These are phyloP conservation scores for Lignosus rhinocerotis DNA, from an alignment of 1,284 basidiomycete species.

Conservation along the genomic window DNA sequence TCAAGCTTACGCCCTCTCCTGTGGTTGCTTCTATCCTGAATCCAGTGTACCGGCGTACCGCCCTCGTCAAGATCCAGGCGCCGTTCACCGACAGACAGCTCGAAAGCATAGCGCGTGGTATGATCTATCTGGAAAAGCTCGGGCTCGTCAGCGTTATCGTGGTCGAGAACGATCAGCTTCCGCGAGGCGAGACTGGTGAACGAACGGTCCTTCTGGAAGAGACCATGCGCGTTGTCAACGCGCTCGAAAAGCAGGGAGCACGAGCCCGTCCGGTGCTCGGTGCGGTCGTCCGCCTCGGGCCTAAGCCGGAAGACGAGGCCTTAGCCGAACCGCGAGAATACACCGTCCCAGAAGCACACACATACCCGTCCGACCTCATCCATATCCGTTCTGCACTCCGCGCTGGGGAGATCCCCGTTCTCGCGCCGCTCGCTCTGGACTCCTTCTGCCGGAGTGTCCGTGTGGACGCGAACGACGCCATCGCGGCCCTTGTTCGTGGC, in stretches of 20 bases:
- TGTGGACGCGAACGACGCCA: conserved; percentile 88
- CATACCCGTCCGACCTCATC: conserved; percentile 73
- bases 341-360: conserved; percentile 71
- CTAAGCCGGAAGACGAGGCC: conserved; percentile 59
- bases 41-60: conserved; percentile 81
- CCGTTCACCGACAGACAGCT: conserved; percentile 96
- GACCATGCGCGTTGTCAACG: conserved; percentile 82
- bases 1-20: conserved; percentile 42
- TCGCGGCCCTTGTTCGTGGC: conserved; percentile 85
- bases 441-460: conserved; percentile 86
- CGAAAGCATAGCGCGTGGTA: conserved; percentile 89
- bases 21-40: conserved; percentile 84
- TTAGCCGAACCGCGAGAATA: conserved; percentile 28
- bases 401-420: conserved; percentile 93
- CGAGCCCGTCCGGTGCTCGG: conserved; percentile 86
- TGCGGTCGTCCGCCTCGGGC: conserved; percentile 82
- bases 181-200: conserved; percentile 66
- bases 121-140: conserved; percentile 94
- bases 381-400: conserved; percentile 86
- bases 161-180: conserved; percentile 84
- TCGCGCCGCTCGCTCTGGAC: conserved; percentile 93
- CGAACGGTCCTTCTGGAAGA: conserved; percentile 65
- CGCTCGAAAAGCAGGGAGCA: conserved; percentile 84
- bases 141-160: conserved; percentile 95
- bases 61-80: conserved; percentile 96